Conservation (phyloP, 1,139 yeast species). For the Debaryomyces fabryi region DNA sequence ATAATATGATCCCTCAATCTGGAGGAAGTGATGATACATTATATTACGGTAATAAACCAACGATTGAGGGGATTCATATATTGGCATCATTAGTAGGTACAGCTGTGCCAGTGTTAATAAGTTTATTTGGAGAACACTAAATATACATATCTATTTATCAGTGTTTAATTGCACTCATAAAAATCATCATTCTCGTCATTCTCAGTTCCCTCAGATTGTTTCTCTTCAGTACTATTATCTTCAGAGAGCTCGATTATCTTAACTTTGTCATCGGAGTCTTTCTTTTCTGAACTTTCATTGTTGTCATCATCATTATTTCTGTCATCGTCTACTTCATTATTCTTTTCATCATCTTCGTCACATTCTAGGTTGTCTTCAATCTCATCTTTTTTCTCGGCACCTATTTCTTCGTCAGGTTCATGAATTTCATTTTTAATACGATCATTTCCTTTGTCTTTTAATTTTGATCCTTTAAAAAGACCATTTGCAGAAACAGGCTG, state of each 20-base stretch:
- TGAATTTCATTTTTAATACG: neutral
- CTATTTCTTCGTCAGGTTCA: neutral
- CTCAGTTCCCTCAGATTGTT: neutral
- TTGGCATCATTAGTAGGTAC: slow-evolving; percentile 19
- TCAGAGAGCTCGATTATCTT: slow-evolving; percentile 2
- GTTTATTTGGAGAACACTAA: slow-evolving; percentile 16
- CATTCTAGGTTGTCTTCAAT: neutral
- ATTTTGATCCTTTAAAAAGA: neutral
- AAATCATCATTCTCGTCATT: slow-evolving; percentile 10
- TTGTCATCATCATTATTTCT: slow-evolving; percentile 2
- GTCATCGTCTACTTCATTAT: neutral
- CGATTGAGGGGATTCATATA: slow-evolving; percentile 12
- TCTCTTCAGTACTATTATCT: neutral
- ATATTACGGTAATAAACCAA: slow-evolving; percentile 7
- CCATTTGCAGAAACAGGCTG: neutral
- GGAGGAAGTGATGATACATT: slow-evolving; percentile 13
- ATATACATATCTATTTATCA: neutral
- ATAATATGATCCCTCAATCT: slow-evolving; percentile 11
- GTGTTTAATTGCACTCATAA: slow-evolving; percentile 11
- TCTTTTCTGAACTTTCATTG: slow-evolving; percentile 1
- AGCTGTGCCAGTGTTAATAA: slow-evolving; percentile 18
- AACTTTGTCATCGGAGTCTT: neutral
- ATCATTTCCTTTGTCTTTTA: slow-evolving; percentile 1
- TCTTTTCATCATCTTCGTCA: slow-evolving; percentile 4
- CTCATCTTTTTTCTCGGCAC: neutral